Percentiles rank a stretch among this genome's conserved stretches.
phyloP scores from a whole-genome alignment of 345 rosid genomes.

The Camelina sativa region DNA sequence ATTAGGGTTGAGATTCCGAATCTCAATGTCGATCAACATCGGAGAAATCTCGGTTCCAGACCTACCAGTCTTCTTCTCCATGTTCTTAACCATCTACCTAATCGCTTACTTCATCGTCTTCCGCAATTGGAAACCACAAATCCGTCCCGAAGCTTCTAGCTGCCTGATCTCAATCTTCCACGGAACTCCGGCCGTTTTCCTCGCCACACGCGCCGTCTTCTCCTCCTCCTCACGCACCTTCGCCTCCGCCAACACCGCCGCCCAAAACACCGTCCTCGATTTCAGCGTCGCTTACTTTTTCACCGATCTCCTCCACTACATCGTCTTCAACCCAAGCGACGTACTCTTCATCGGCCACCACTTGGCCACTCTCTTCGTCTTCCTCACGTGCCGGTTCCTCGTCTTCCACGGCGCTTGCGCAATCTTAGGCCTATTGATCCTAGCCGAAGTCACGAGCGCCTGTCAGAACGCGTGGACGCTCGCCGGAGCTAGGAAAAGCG shows the following conservation, averaged over 20 bases:
- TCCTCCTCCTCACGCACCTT: conserved; percentile 50
- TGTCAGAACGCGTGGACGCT: conserved; percentile 95
- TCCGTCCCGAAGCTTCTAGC: conserved; percentile 81
- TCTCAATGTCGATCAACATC: conserved; percentile 38
- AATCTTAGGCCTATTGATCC: conserved; percentile 61
- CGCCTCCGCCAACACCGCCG: conserved; percentile 59
- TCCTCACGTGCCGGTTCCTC: conserved; percentile 74
- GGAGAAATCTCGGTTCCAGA: conserved; percentile 46
- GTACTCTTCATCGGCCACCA: conserved; percentile 93
- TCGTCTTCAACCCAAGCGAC: conserved; percentile 74
- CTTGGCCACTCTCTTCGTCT: conserved; percentile 82
- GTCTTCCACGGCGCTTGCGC: conserved; percentile 80
- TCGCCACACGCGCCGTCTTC: conserved; percentile 62
- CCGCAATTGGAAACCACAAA: conserved; percentile 64
- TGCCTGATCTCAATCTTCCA: conserved; percentile 84
- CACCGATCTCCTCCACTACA: conserved; percentile 80
- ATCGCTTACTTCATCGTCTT: conserved; percentile 62
- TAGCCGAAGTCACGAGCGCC: conserved; percentile 88
- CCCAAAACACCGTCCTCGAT: conserved; percentile 70
- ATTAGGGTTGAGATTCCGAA: conserved; percentile 38
- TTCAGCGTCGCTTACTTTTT: conserved; percentile 80
- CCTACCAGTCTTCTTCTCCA: conserved; percentile 57
- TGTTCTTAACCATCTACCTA: conserved; percentile 62
- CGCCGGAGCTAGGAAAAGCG: conserved; percentile 61
- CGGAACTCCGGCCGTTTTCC: conserved; percentile 79